phyloP scores from a whole-genome alignment of 345 rosid species.

The Eutrema heterophyllum region DNA sequence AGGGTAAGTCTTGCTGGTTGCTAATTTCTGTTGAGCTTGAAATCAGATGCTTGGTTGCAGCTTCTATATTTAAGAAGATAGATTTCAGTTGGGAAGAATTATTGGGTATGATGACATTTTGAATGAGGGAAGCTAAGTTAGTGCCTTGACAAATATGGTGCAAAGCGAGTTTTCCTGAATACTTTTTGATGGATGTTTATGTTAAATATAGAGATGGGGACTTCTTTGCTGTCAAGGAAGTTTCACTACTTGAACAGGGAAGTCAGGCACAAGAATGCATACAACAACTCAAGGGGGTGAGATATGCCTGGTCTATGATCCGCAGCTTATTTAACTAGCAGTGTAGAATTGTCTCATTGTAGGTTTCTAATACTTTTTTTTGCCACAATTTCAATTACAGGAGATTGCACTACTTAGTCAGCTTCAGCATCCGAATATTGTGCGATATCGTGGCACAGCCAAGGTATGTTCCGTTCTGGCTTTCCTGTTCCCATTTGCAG shows the following conservation, averaged over 20 bases:
- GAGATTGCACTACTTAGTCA: slow-evolving; percentile 71
- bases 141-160: too few relatives aligned
- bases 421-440: slow-evolving; percentile 79
- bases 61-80: too few relatives aligned
- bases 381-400: slow-evolving; percentile 35
- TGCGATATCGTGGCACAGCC: slow-evolving; percentile 69
- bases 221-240: slow-evolving; percentile 92
- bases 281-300: slow-evolving; percentile 78
- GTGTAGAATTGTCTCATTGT: not conserved
- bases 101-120: too few relatives aligned
- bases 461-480: slow-evolving; percentile 38
- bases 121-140: too few relatives aligned
- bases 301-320: slow-evolving; percentile 10
- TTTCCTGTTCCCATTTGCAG: too few relatives aligned
- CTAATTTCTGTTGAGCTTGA: not conserved
- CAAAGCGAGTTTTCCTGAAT: not conserved
- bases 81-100: too few relatives aligned
- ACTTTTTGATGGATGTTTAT: not conserved
- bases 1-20: slow-evolving; percentile 48
- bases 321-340: not conserved
- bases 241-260: slow-evolving; percentile 82
- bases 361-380: not conserved
- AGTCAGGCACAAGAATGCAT: slow-evolving; percentile 67
- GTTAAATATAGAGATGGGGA: slow-evolving; percentile 54
- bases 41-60: not conserved